Evolutionary conservation across 306 rosid genomes (phyloP).

Genomic region (Dryas alaskensis): DNA sequence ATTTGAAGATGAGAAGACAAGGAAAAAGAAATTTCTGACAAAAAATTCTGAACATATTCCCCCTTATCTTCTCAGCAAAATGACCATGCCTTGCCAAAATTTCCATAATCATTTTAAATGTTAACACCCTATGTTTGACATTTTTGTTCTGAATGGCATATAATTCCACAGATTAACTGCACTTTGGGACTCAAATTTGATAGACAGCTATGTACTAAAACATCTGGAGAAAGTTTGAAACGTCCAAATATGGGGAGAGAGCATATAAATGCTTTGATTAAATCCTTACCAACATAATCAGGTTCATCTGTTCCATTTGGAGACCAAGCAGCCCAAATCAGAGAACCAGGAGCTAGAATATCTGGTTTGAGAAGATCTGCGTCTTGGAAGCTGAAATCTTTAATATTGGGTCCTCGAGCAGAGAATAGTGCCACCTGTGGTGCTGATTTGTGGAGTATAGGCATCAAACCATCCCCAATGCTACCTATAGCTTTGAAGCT

Average conservation of each 20-base stretch:
- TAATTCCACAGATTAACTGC: slow-evolving; percentile 1
- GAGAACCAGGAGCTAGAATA: slow-evolving; percentile 94
- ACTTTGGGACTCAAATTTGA: slow-evolving; percentile 11
- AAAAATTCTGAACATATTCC: background rate
- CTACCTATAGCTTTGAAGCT: slow-evolving; percentile 77
- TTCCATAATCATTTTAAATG: slow-evolving; percentile 1
- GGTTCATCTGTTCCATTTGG: slow-evolving; percentile 98
- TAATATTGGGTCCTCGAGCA: slow-evolving; percentile 93
- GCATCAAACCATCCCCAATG: slow-evolving; percentile 88
- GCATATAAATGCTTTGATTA: slow-evolving; percentile 11
- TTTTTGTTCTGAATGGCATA: slow-evolving; percentile 5
- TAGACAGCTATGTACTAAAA: background rate
- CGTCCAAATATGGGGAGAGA: slow-evolving; percentile 20
- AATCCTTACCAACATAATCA: slow-evolving; percentile 68
- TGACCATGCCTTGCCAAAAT: background rate
- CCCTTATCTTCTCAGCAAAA: slow-evolving; percentile 3
- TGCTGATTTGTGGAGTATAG: slow-evolving; percentile 91
- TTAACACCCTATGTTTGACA: background rate
- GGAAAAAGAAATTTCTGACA: background rate
- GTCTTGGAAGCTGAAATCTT: slow-evolving; percentile 90
- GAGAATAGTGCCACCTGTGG: slow-evolving; percentile 96
- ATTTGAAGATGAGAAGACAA: background rate
- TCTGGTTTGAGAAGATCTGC: slow-evolving; percentile 99
- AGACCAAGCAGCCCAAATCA: slow-evolving; percentile 99
- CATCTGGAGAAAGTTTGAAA: slow-evolving; percentile 15